phyloP scores from a whole-genome alignment of 2,329 filamentous ascomycete genomes.

The Chrysoporthe cubensis region DNA sequence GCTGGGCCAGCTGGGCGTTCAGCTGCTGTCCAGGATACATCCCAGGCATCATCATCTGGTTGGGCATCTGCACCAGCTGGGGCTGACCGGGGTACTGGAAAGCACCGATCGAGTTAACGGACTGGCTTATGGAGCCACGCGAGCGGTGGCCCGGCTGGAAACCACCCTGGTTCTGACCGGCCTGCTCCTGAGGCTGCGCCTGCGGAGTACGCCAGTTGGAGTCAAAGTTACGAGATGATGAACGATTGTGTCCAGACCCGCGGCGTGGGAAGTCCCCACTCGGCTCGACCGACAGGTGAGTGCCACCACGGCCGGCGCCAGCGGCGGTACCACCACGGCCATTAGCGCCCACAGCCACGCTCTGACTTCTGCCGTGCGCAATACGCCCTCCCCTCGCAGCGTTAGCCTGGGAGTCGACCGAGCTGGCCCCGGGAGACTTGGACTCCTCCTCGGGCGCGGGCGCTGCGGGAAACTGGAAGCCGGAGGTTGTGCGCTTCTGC shows the following conservation, averaged over 20 bases:
- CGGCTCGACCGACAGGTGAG: slow-evolving; percentile 56
- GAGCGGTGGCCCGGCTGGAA: slow-evolving; percentile 94
- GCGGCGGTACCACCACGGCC: slow-evolving; percentile 63
- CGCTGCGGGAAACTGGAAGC: slow-evolving; percentile 91
- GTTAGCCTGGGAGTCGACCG: slow-evolving; percentile 45
- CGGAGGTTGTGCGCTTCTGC: slow-evolving; percentile 91
- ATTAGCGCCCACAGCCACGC: slow-evolving; percentile 77
- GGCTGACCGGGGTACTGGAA: slow-evolving; percentile 91
- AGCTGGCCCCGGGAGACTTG: slow-evolving; percentile 39
- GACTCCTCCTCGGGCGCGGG: slow-evolving; percentile 62
- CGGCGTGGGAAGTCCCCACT: slow-evolving; percentile 72
- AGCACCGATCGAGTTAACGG: slow-evolving; percentile 78
- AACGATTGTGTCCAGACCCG: slow-evolving; percentile 79
- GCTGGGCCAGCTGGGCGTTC: slow-evolving; percentile 85
- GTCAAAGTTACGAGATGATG: slow-evolving; percentile 91
- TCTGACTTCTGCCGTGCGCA: slow-evolving; percentile 80
- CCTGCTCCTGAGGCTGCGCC: slow-evolving; percentile 62
- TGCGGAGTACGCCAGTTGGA: slow-evolving; percentile 96
- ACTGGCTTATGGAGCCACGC: slow-evolving; percentile 82
- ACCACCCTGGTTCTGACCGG: slow-evolving; percentile 61
- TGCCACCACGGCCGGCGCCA: slow-evolving; percentile 69
- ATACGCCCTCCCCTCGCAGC: slow-evolving; percentile 58
- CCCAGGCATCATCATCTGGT: slow-evolving; percentile 76
- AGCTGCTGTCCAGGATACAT: slow-evolving; percentile 85
- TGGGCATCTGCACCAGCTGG: slow-evolving; percentile 83